Evolutionary conservation across 2,329 filamentous ascomycete genomes (phyloP).

Genomic region (Aureobasidium namibiae): DNA sequence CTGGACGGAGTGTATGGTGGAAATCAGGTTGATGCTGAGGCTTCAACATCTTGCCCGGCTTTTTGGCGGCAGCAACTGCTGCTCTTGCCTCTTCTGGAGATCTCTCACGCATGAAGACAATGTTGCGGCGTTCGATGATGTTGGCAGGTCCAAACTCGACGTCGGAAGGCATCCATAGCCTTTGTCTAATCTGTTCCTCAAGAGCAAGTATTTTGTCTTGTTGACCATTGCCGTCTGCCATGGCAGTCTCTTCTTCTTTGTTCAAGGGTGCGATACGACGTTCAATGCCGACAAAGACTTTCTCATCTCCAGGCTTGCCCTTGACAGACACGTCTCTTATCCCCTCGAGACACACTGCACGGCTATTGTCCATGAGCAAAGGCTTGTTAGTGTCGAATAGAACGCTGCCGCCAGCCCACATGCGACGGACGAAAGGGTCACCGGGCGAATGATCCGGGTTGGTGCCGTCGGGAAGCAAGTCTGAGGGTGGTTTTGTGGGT

Average conservation of each 20-base stretch:
- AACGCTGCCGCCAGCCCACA: slow-evolving; percentile 83
- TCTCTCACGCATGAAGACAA: slow-evolving; percentile 55
- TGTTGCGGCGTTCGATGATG: slow-evolving; percentile 50
- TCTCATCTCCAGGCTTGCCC: slow-evolving; percentile 43
- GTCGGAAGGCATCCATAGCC: slow-evolving; percentile 37
- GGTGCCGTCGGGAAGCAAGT: slow-evolving; percentile 73
- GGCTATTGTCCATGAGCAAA: slow-evolving; percentile 25
- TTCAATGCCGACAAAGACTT: slow-evolving; percentile 54
- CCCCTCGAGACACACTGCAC: slow-evolving; percentile 40
- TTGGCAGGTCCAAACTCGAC: slow-evolving; percentile 34
- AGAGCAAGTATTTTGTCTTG: slow-evolving; percentile 1
- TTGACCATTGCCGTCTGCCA: slow-evolving; percentile 18
- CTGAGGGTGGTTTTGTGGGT: slow-evolving; percentile 51
- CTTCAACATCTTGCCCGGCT: slow-evolving; percentile 30
- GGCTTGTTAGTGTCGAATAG: slow-evolving; percentile 38
- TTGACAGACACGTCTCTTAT: slow-evolving; percentile 42
- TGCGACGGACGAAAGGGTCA: slow-evolving; percentile 60
- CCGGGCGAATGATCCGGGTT: slow-evolving; percentile 73
- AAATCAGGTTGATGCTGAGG: slow-evolving; percentile 47
- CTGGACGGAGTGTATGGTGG: slow-evolving; percentile 55
- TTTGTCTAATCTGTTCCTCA: slow-evolving; percentile 30
- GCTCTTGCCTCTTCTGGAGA: slow-evolving; percentile 30
- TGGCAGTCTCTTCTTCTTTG: slow-evolving; percentile 23
- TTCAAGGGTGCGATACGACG: slow-evolving; percentile 36
- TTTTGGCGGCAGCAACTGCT: slow-evolving; percentile 22